Evolutionary conservation across 1,139 yeast genomes (phyloP), one percentile per base, ranked within the genome.

Genomic region (Debaryomycetaceae sp.): DNA sequence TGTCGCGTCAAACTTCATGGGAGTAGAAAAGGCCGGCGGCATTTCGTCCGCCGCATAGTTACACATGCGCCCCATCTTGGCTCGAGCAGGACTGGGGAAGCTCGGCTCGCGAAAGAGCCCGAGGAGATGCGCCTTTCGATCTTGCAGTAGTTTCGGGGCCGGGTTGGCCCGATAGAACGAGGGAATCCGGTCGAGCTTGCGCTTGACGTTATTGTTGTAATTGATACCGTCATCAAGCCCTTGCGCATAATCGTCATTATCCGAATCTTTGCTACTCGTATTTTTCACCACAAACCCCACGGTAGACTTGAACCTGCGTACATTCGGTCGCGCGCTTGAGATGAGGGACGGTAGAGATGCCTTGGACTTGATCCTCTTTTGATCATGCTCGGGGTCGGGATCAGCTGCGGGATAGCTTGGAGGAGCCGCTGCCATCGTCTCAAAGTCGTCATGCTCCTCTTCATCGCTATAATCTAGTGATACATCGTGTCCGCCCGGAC

Each of bases 1-100:
- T 12, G 45, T 46, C 4, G 75, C 64, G 39, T 77, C 74, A 39
- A 62, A 76, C 29, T 55, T 62, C 86, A 77, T 77, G 16, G 30
- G 30, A 19, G 36, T 37, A 23, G 34, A 37, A 19, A 33, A 32
- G 21, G 32, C 29, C 5, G 40, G 41, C 20, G 20, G 20, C 20
- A 7, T 10, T 10, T 18, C 10, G 20, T 10, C 20, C 10, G 8
- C 20, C 20, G 10, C 8, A n/a, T n/a, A n/a, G n/a, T n/a, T n/a
- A n/a, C n/a, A n/a, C 8, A 60, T 56, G 15, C 56, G 39, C 0
- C 67, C 67, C 19, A 61, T 47, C 31, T 49, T 37, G 33, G 31
- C 34, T 25, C 30, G 29, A 25, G 22, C 27, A 35, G 38, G 37
- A 14, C 42, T 42, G 1, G 42, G 34, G 19, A 32, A 34, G 23